Evolutionary conservation across 257 asterid species (phyloP), one percentile per base, ranked within the genome.

Genomic region (Oldenlandia corymbosa): DNA sequence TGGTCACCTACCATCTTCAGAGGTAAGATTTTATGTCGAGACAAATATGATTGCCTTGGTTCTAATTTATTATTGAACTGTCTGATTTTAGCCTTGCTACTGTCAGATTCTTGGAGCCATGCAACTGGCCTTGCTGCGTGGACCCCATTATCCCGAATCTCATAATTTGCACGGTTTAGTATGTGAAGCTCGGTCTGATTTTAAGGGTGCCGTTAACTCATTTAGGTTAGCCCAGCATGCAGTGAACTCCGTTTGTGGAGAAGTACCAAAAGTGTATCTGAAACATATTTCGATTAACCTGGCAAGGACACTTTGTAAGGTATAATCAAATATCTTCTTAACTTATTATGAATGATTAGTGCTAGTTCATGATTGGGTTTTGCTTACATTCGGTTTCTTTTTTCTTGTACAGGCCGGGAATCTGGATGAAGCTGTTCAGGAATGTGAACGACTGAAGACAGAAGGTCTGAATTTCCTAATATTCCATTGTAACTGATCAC

Each of bases 161-260:
- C 99, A 93, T 83, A 93, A 93, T 78, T 75, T 93, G 83, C 79
- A 84, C 74, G 99, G 99, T 49, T 83, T 93, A 66, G 85, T 83
- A 42, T 87, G 96, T 65, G 99, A 93, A 79, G 87, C 92, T 77
- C 86, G 90, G 63, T 74, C 71, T 69, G 97, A 87, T 76, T 84
- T 87, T 77, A 80, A 68, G 68, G 72, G 91, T 79, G 99, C 99
- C 65, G 74, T 76, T 75, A 66, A 76, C 60, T 87, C 96, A 65
- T 93, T 84, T 85, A 85, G 85, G 82, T 82, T 87, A 48, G 99
- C 97, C 43, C 81, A 79, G 60, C 78, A 51, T 78, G 87, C 90
- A 66, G 65, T 86, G 65, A 65, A 55, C 77, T 78, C 81, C 58
- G 72, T 70, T 79, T 71, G 76, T 57, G 80, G 64, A 36, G 72